These are phyloP conservation scores for Coniferiporia sulphurascens DNA, from an alignment of 1,284 basidiomycete species.

Conservation along the genomic window DNA sequence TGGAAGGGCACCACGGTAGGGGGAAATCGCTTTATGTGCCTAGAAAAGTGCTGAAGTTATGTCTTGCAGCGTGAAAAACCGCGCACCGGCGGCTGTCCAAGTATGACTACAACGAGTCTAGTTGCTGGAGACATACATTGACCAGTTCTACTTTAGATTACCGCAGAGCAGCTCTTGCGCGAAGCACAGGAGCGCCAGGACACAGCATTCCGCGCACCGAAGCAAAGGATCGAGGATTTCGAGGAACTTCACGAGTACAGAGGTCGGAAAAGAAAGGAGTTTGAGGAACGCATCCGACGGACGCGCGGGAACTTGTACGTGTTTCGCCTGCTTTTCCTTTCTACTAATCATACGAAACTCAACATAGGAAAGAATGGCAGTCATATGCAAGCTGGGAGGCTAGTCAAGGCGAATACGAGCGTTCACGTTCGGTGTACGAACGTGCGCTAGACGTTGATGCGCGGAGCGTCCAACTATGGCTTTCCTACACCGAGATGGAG, in stretches of 20 bases:
- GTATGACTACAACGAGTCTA: constrained; percentile 34
- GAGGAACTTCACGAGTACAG: constrained; percentile 97
- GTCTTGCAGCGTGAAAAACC: constrained; percentile 71
- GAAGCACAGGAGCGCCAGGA: constrained; percentile 99
- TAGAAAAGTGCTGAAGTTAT: constrained; percentile 10
- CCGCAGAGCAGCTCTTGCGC: constrained; percentile 94
- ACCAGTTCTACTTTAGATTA: constrained; percentile 60
- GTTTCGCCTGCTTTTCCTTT: not conserved
- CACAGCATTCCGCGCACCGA: constrained; percentile 84
- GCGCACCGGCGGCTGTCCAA: constrained; percentile 89
- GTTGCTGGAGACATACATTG: constrained; percentile 9
- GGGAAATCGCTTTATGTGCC: not conserved
- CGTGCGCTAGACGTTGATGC: constrained; percentile 95
- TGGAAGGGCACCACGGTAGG: constrained; percentile 49
- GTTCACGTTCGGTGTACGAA: constrained; percentile 93
- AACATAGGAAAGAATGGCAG: constrained; percentile 68
- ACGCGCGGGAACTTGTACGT: constrained; percentile 81
- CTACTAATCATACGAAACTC: constrained; percentile 2
- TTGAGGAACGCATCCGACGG: constrained; percentile 91
- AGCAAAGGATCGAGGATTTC: constrained; percentile 92
- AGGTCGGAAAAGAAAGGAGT: constrained; percentile 92
- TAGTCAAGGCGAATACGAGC: constrained; percentile 93
- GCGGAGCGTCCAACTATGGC: constrained; percentile 86
- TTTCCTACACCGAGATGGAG: constrained; percentile 98
- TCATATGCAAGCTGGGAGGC: constrained; percentile 88